Evolutionary conservation across 1,284 basidiomycete genomes (phyloP).

Genomic region (Apiotrichum sp.): DNA sequence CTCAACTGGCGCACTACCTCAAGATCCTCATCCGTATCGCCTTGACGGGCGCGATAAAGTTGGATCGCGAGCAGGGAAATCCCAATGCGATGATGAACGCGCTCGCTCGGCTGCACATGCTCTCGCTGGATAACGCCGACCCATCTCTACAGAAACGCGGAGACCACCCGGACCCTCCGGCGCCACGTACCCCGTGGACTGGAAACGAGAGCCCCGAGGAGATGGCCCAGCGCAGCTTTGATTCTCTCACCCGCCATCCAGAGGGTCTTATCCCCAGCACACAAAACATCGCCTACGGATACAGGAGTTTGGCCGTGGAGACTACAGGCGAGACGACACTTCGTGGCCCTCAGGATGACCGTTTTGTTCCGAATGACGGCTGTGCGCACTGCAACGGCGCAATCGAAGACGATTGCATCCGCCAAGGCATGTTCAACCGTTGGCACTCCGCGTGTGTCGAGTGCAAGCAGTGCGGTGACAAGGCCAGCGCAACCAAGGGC

Average conservation of each 20-base stretch:
- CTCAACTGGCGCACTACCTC: slow-evolving; percentile 95
- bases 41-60: slow-evolving; percentile 86
- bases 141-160: slow-evolving; percentile 58
- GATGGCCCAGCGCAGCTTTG: slow-evolving; percentile 35
- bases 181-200: slow-evolving; percentile 10
- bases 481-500: slow-evolving; percentile 53
- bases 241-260: slow-evolving; percentile 37
- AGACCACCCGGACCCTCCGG: slow-evolving; percentile 25
- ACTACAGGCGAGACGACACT: slow-evolving; percentile 82
- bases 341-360: slow-evolving; percentile 41
- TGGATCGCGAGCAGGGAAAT: slow-evolving; percentile 82
- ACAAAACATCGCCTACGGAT: slow-evolving; percentile 66
- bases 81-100: slow-evolving; percentile 80
- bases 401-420: slow-evolving; percentile 94
- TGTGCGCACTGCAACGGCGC: slow-evolving; percentile 84
- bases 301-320: slow-evolving; percentile 73
- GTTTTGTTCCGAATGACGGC: slow-evolving; percentile 59
- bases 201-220: slow-evolving; percentile 31
- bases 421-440: slow-evolving; percentile 85
- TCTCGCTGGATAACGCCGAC: slow-evolving; percentile 81
- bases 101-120: slow-evolving; percentile 82
- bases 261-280: slow-evolving; percentile 59
- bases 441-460: slow-evolving; percentile 94
- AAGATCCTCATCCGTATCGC: slow-evolving; percentile 99
- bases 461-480: slow-evolving; percentile 72